Base-by-base conservation (phyloP, 2,329 filamentous ascomycete genomes). In the Talaromyces sp. region DNA sequence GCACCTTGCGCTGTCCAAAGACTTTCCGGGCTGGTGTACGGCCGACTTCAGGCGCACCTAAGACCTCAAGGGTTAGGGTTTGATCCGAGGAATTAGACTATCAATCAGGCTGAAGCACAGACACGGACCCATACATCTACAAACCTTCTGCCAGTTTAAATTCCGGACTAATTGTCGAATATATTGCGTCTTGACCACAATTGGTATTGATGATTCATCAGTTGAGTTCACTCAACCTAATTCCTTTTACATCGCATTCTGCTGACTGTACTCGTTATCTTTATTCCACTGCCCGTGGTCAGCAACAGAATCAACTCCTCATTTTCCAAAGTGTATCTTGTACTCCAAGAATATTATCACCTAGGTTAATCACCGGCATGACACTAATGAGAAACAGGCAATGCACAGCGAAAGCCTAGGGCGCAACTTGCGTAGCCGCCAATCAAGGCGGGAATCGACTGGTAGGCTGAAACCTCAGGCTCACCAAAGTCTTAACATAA, bases 391-490 rank as follows among this genome's bases (percentile, higher is more conserved):
- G 24, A 47, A 60, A 60, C 16, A 60, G 57, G 41, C 27, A 60
- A 60, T 60, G 57, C 57, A 31, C 39, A 47, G 57, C 57, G 57
- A 60, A 8, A 31, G 57, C 57, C 37, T 45, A 33, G 57, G n/a
- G 39, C 10, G 52, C 52, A 47, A 59, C 56, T 33, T 43, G 37
- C 41, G 27, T 56, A 56, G 31, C 31, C 52, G 52, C 52, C 52
- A 56, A 56, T 56, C 52, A 56, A 22, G 57, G 57, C 57, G 57
- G 57, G 39, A 60, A 60, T 60, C 39, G 39, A 60, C 27, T 60
- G 57, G 57, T 45, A 56, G 52, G 52, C 52, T 56, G 52, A 56
- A 56, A 56, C 52, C 52, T 22, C 33, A 56, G 13, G 50, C 27
- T 54, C 27, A n/a, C 49, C 5, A 31, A 31, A 33, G 49, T 33